phyloP scores from a whole-genome alignment of 805 yeast species.

The Schizosaccharomyces cryophilus region DNA sequence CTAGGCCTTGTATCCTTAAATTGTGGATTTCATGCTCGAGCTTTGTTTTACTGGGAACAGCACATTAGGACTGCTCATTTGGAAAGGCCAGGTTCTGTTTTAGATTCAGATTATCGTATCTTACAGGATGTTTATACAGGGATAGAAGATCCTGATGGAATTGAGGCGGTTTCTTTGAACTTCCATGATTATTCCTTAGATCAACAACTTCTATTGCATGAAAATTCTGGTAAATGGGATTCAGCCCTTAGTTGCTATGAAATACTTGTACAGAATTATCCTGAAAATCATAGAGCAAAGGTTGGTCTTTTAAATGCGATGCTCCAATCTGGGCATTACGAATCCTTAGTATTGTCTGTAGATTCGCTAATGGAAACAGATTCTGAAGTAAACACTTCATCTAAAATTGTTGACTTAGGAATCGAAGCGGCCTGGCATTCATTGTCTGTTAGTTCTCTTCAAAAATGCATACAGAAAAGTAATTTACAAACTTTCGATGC shows the following conservation, averaged over 20 bases:
- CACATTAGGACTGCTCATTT: conserved; percentile 24
- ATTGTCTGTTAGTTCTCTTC: background rate
- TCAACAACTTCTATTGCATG: conserved; percentile 60
- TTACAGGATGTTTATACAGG: conserved; percentile 65
- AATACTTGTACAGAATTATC: conserved; percentile 19
- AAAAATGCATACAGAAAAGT: background rate
- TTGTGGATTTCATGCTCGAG: conserved; percentile 66
- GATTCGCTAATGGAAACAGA: background rate
- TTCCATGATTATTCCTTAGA: conserved; percentile 36
- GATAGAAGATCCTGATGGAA: conserved; percentile 69
- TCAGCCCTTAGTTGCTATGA: conserved; percentile 69
- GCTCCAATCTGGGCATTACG: conserved; percentile 52
- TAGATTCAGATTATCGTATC: conserved; percentile 10
- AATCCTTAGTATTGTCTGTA: conserved; percentile 16
- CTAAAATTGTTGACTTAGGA: background rate
- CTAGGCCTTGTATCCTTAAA: conserved; percentile 15
- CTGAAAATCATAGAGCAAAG: conserved; percentile 14
- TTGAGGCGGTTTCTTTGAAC: conserved; percentile 65
- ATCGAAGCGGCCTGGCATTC: conserved; percentile 34
- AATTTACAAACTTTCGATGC: background rate
- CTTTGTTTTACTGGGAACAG: conserved; percentile 65
- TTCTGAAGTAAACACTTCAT: background rate
- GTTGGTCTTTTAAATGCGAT: conserved; percentile 44
- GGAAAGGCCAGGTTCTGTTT: conserved; percentile 11
- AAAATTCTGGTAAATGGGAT: conserved; percentile 66